Percentiles rank a stretch among this genome's conserved stretches.
These are phyloP conservation scores for Phytopythium helicoides DNA, from an alignment of 352 stramenopile species.

Conservation along the genomic window DNA sequence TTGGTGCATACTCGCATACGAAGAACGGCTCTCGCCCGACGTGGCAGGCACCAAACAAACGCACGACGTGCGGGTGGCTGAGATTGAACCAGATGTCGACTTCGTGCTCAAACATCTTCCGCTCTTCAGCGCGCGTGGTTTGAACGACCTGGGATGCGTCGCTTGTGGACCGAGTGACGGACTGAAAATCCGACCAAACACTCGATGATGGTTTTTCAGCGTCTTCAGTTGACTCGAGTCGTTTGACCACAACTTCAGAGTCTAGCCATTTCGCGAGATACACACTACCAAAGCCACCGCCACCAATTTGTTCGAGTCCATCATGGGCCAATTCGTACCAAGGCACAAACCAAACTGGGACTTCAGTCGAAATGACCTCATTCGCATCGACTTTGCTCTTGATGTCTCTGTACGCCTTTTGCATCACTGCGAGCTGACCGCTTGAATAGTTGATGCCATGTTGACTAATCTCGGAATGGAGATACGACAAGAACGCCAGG, in stretches of 20 bases:
- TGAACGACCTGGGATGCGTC: too few species aligned
- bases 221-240: not conserved
- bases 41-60: conserved; percentile 23
- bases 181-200: too few species aligned
- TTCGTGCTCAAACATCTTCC: conserved; percentile 17
- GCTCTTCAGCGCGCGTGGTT: conserved; percentile 9
- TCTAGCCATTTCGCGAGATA: not conserved
- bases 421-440: too few species aligned
- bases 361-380: too few species aligned
- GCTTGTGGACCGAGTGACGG: too few species aligned
- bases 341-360: not conserved
- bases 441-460: too few species aligned
- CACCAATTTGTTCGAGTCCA: too few species aligned
- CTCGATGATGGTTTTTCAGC: too few species aligned
- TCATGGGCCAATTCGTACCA: not conserved
- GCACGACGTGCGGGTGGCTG: conserved; percentile 26
- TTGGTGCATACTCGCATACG: not conserved
- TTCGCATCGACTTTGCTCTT: too few species aligned
- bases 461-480: too few species aligned
- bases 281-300: not conserved
- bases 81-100: conserved; percentile 28
- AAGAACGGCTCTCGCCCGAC: conserved; percentile 1
- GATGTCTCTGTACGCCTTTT: too few species aligned
- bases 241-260: not conserved
- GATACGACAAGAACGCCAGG: too few species aligned